Conservation (phyloP, 805 yeast species). For the Teunomyces funiuensis region DNA sequence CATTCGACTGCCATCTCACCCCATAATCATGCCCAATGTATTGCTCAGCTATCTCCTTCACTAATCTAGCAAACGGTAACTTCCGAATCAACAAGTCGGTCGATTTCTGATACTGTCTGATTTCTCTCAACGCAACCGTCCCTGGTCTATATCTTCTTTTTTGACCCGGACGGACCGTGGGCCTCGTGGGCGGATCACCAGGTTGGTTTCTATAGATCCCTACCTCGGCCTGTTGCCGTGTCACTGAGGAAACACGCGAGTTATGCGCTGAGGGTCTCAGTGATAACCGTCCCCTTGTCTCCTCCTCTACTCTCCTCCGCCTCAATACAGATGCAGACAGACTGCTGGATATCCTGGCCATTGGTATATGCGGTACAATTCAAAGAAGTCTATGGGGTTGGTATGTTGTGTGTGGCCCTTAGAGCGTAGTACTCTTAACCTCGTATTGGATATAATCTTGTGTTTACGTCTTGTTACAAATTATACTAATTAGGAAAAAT, state of each 20-base stretch:
- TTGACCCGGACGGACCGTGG: slow-evolving; percentile 7
- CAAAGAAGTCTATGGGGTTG: too few species aligned
- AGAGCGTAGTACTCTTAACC: neutral
- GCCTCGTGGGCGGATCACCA: slow-evolving; percentile 46
- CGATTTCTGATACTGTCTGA: slow-evolving; percentile 63
- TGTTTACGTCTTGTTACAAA: slow-evolving; percentile 2
- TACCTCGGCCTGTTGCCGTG: slow-evolving; percentile 15
- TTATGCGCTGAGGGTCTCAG: slow-evolving; percentile 3
- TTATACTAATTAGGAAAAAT: neutral
- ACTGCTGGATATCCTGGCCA: slow-evolving; percentile 6
- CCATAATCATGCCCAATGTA: slow-evolving; percentile 54
- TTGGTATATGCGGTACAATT: neutral
- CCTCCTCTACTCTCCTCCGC: slow-evolving; percentile 1
- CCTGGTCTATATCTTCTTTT: slow-evolving; percentile 60
- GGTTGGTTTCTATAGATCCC: slow-evolving; percentile 52
- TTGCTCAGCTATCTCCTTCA: slow-evolving; percentile 69
- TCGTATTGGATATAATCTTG: neutral
- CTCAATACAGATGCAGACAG: neutral
- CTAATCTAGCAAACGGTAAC: slow-evolving; percentile 75
- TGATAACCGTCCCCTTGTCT: slow-evolving; percentile 1
- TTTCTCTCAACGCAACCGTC: slow-evolving; percentile 64
- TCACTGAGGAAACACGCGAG: slow-evolving; percentile 1
- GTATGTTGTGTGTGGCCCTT: too few species aligned
- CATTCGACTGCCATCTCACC: slow-evolving; percentile 77
- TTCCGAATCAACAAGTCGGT: slow-evolving; percentile 69